Evolutionary conservation across 2,329 filamentous ascomycete species (phyloP), one percentile per base, ranked within the genome.

Genomic region (Aurifilum marmelostoma): DNA sequence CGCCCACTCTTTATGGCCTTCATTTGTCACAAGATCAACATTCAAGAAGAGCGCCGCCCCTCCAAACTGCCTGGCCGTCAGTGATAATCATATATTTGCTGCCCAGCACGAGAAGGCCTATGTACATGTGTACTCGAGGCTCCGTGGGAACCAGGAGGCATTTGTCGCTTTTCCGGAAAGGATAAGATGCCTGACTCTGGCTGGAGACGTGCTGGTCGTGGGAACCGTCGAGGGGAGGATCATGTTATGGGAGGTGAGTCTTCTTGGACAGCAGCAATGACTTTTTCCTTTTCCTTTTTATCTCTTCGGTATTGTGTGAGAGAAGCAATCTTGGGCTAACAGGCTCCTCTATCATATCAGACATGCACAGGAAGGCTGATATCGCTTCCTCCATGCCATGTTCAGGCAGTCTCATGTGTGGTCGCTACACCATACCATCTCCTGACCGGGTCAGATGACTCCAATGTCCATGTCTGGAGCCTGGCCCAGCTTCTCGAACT

Each of bases 41-140:
- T 94, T 96, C 85, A 98, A 97, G 85, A 98, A 97, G 82, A 97
- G 92, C 83, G 92, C 92, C 21, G 89, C 90, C n/a, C 86, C 90
- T 34, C 83, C 86, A 69, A 92, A 95, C 79, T 91, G 92, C 74
- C 83, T 99, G 67, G 94, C 93, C 39, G 86, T 94, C 74, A 97
- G 87, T 79, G 84, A 88, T 59, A 90, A 90, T 27, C 96, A 99
- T 78, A 85, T 98, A 61, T 99, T 97, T 78, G 91, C 94, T 4
- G 95, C 93, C 4, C 96, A 99, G 79, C 87, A 91, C 63, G 94
- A 94, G 73, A 98, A 97, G 80, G 93, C 94, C 0, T 92, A 97
- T 56, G 87, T 99, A 1, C 93, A 98, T 80, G 93, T 99, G 67
- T 99, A 98, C 80, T 94, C 88, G 69, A 87, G 94, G 67, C 85